Evolutionary conservation across 1,139 yeast species (phyloP), one percentile per base, ranked within the genome.

Genomic region (Kodamaea anthophila): DNA sequence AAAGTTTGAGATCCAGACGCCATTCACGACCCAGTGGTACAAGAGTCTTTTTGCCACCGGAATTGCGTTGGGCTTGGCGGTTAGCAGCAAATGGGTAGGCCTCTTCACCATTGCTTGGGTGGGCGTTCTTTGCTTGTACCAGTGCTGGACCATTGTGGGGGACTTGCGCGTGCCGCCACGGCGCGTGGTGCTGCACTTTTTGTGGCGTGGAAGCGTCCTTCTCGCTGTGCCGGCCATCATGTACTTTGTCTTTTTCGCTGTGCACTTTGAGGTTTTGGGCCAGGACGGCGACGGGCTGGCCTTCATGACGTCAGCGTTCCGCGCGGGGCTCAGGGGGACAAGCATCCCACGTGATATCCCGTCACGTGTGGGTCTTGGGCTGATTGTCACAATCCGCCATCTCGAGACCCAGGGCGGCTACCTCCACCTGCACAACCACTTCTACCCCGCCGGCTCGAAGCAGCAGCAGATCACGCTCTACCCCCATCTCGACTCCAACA

Each of bases 41-140:
- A 75, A 76, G 47, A 67, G 80, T 34, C 62, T 93, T 49, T 34
- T 81, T 15, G 70, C 85, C 24, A 76, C 94, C 22, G 95, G 94
- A 38, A 58, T 86, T 30, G 82, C 82, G 11, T 65, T 93, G 33
- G 99, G 98, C 29, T 74, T 93, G 35, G 91, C 97, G 3, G 66
- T 82, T 19, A 76, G 88, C 25, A 79, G 95, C 26, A 93, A 93
- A 57, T 91, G 98, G 97, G 97, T 91, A 28, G 99, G 98, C 32
- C 63, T 91, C 28, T 91, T 91, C 66, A 91, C 98, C 22, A 58
- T 88, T 42, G 87, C 84, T 6, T 93, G 98, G 97, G 74, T 85
- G 38, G 98, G 98, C 28, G 31, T 71, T 5, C 55, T 76, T 39
- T 86, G 94, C 43, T 53, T 78, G 13, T 70, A 76, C 60, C 93